Conservation (phyloP, 768 basidiomycete genomes). For the Rossbeevera mucosa region DNA sequence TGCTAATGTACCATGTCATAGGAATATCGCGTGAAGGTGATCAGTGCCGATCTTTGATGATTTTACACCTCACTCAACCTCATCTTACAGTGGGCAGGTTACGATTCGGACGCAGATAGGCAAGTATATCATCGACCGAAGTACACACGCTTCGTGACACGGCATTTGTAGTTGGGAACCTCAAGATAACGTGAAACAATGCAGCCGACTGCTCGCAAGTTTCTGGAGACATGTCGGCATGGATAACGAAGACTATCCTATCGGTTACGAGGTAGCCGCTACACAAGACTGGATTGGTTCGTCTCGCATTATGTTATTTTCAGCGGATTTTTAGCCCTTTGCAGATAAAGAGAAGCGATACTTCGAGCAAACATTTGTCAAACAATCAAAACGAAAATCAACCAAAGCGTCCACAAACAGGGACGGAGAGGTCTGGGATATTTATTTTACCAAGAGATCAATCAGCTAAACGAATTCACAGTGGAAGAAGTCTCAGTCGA, state of each 20-base stretch:
- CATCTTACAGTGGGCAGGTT: constrained; percentile 59
- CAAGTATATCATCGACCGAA: constrained; percentile 22
- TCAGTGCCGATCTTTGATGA: neutral
- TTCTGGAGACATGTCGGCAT: constrained; percentile 61
- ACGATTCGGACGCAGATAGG: constrained; percentile 55
- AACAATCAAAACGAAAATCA: constrained; percentile 13
- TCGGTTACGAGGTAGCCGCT: constrained; percentile 45
- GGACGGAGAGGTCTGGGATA: constrained; percentile 16
- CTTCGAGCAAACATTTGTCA: constrained; percentile 30
- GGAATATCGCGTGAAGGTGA: constrained; percentile 71
- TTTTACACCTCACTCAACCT: constrained; percentile 1
- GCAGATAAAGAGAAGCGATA: constrained; percentile 39
- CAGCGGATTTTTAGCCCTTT: neutral
- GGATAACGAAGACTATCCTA: constrained; percentile 51
- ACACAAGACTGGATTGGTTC: constrained; percentile 56
- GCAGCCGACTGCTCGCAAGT: constrained; percentile 53
- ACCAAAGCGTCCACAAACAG: constrained; percentile 16
- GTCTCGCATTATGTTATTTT: neutral
- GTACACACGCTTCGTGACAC: neutral
- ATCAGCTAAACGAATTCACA: constrained; percentile 3
- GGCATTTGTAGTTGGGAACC: constrained; percentile 61
- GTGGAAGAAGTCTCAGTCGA: constrained; percentile 17
- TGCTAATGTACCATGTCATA: constrained; percentile 17
- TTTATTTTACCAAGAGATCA: neutral
- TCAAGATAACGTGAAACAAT: constrained; percentile 49